Evolutionary conservation across 2,329 filamentous ascomycete genomes (phyloP).

Genomic region (Diplocarpon mali): DNA sequence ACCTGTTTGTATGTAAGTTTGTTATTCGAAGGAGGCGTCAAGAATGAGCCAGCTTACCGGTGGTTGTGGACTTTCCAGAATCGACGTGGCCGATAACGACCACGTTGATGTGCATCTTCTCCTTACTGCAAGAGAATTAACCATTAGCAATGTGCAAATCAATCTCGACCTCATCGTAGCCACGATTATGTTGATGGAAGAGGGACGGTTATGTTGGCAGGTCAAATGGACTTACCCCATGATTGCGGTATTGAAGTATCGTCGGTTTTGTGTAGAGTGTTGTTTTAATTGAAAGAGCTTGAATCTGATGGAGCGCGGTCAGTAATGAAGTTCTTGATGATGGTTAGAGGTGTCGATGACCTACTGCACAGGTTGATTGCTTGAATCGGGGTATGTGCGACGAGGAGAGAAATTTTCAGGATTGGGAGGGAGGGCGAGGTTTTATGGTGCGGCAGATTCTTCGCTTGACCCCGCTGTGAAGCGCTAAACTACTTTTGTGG

Average conservation of each 20-base stretch:
- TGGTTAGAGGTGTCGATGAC: conserved; percentile 5
- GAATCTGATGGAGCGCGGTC: conserved; percentile 19
- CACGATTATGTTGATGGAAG: conserved; percentile 14
- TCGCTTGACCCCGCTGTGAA: too few species aligned
- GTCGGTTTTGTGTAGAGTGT: conserved; percentile 19
- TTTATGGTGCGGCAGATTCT: not conserved
- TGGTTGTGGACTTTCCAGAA: conserved; percentile 97
- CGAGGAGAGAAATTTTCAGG: conserved; percentile 1
- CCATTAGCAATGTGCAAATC: conserved; percentile 18
- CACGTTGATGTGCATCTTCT: conserved; percentile 95
- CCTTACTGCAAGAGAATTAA: conserved; percentile 55
- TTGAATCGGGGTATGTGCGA: conserved; percentile 26
- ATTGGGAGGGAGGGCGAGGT: not conserved
- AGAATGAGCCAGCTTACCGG: conserved; percentile 50
- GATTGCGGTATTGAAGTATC: conserved; percentile 24
- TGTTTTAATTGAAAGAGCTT: conserved; percentile 17
- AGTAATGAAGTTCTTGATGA: conserved; percentile 12
- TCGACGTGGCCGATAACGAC: conserved; percentile 99
- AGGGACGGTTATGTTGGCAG: conserved; percentile 6
- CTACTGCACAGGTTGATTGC: conserved; percentile 26
- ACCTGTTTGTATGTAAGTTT: conserved; percentile 38
- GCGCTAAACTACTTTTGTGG: not conserved
- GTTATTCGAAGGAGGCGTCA: conserved; percentile 6
- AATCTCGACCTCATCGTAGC: conserved; percentile 9
- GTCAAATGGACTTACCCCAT: conserved; percentile 25